Conservation (phyloP, 495 filamentous ascomycete genomes). For the Daldinia grandis region DNA sequence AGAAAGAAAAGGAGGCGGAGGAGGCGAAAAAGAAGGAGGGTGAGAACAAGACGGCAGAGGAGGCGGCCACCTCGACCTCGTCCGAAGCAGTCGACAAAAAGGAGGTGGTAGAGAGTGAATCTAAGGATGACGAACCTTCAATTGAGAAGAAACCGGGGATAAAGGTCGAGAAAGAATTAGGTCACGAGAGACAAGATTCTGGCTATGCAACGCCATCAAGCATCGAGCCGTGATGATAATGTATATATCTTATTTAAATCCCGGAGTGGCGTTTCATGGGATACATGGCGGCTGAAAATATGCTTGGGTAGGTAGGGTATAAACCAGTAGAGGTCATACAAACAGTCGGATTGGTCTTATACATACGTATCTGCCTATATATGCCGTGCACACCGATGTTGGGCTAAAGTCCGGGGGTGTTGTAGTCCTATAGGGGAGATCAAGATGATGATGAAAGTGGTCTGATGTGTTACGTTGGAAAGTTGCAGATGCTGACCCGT, state of each 20-base stretch:
- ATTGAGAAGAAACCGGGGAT: constrained; percentile 22
- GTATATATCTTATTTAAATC: not conserved
- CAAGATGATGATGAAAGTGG: not conserved
- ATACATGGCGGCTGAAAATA: too few species aligned
- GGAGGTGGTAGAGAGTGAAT: constrained; percentile 13
- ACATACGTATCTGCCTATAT: not conserved
- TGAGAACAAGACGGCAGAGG: constrained; percentile 42
- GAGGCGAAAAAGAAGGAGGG: constrained; percentile 34
- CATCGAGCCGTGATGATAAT: constrained; percentile 25
- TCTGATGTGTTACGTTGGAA: not conserved
- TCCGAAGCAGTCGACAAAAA: constrained; percentile 19
- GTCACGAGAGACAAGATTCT: constrained; percentile 36
- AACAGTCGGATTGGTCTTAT: not conserved
- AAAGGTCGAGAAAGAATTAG: constrained; percentile 27
- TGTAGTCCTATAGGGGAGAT: not conserved
- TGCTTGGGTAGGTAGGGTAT: not conserved
- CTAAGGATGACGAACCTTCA: constrained; percentile 20
- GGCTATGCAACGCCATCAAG: constrained; percentile 41
- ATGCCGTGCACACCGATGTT: not conserved
- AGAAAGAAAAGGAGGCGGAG: constrained; percentile 39
- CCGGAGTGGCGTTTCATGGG: not conserved
- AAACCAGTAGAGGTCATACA: not conserved
- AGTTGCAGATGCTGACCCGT: not conserved
- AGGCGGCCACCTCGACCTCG: not conserved
- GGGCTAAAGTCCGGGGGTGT: not conserved